Percentiles rank a stretch among this genome's conserved stretches.
phyloP scores from a whole-genome alignment of 2,329 filamentous ascomycete species.

The Epichloe coenophiala region DNA sequence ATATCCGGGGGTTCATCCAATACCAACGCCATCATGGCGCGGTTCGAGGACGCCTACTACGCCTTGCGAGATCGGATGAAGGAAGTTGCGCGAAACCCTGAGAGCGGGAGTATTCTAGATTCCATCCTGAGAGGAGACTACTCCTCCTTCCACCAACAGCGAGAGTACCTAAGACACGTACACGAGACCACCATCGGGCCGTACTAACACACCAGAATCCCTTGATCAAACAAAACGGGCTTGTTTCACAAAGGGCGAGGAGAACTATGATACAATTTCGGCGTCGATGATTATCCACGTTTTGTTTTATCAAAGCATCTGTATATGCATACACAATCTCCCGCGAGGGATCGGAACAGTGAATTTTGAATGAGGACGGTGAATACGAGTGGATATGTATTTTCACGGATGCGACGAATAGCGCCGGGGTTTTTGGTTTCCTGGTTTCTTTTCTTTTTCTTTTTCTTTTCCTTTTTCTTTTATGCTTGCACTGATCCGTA shows the following conservation, averaged over 20 bases:
- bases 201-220: conserved; percentile 15
- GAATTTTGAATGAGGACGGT: not conserved
- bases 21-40: conserved; percentile 50
- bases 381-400: conserved; percentile 4
- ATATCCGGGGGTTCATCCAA: conserved; percentile 87
- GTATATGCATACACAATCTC: not conserved
- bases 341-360: conserved; percentile 3
- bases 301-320: not conserved
- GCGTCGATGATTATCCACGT: not conserved
- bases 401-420: conserved; percentile 5
- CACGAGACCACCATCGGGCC: conserved; percentile 28
- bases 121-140: conserved; percentile 70
- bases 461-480: too few relatives aligned
- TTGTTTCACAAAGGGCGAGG: not conserved
- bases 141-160: conserved; percentile 55
- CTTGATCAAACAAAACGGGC: not conserved
- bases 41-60: conserved; percentile 53
- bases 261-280: not conserved
- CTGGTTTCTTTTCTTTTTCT: not conserved
- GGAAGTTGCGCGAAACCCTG: conserved; percentile 26
- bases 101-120: conserved; percentile 42
- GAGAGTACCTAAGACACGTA: conserved; percentile 45
- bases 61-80: conserved; percentile 45
- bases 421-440: not conserved
- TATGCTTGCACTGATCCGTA: too few relatives aligned